A percentile compares a stretch with the other conserved stretches of the same genome.
These are phyloP conservation scores for Tuber indicum DNA, from an alignment of 495 filamentous ascomycete species.

Conservation along the genomic window DNA sequence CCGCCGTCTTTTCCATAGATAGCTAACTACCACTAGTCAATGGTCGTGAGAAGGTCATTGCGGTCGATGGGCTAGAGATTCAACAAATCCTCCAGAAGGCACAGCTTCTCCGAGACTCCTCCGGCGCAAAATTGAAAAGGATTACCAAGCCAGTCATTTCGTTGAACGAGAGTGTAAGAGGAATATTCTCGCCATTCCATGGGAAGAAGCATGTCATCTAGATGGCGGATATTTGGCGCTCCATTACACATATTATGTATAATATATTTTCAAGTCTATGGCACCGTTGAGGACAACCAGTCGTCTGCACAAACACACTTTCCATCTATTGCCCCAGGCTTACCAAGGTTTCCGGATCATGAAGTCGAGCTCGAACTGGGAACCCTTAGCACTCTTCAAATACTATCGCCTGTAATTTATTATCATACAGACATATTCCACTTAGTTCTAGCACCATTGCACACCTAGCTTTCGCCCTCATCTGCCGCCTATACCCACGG, in stretches of 20 bases:
- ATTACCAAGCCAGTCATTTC: conserved; percentile 75
- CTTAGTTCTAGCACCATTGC: background rate
- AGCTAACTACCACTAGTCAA: conserved; percentile 54
- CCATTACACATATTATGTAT: conserved; percentile 8
- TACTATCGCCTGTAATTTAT: background rate
- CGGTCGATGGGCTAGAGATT: conserved; percentile 76
- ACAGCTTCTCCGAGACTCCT: conserved; percentile 70
- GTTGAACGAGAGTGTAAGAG: conserved; percentile 86
- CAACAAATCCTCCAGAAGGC: conserved; percentile 77
- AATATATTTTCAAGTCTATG: background rate
- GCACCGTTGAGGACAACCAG: background rate
- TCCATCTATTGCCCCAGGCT: background rate
- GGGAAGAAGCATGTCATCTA: conserved; percentile 46
- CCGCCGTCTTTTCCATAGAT: background rate
- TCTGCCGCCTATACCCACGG: background rate
- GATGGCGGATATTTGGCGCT: background rate
- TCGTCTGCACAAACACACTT: background rate
- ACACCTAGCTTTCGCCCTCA: background rate
- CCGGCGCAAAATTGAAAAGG: conserved; percentile 74
- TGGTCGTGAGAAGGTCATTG: conserved; percentile 75
- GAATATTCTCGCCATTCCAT: conserved; percentile 91
- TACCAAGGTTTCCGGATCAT: background rate
- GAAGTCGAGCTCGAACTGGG: background rate
- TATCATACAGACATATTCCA: background rate
- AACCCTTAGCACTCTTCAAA: background rate